A percentile compares a stretch with the other conserved stretches of the same genome.
These are phyloP conservation scores for Lentinula guzmanii DNA, from an alignment of 768 basidiomycete species.

Conservation along the genomic window DNA sequence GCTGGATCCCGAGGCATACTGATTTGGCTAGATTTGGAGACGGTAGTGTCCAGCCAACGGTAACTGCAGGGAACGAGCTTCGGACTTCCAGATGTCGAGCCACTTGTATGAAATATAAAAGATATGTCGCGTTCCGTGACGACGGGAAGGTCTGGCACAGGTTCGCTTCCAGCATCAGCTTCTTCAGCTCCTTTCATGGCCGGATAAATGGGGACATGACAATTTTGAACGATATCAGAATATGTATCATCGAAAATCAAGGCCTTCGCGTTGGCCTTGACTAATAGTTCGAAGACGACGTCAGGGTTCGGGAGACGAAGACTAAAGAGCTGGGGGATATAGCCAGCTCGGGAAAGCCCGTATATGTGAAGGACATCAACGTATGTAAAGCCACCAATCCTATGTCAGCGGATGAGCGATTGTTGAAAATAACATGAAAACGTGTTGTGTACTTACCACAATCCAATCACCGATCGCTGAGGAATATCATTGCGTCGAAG, in stretches of 20 bases:
- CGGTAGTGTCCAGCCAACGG: constrained; percentile 56
- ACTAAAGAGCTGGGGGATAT: constrained; percentile 61
- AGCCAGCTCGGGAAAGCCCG: constrained; percentile 59
- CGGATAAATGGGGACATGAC: constrained; percentile 36
- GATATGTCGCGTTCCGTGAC: constrained; percentile 22
- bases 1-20: constrained; percentile 40
- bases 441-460: constrained; percentile 41
- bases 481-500: constrained; percentile 35
- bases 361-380: constrained; percentile 58
- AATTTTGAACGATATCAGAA: constrained; percentile 23
- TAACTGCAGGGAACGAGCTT: constrained; percentile 72
- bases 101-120: constrained; percentile 77
- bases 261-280: constrained; percentile 46
- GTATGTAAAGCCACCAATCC: constrained; percentile 61
- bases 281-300: constrained; percentile 57
- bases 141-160: constrained; percentile 33
- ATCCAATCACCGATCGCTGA: constrained; percentile 48
- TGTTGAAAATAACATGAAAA: background rate
- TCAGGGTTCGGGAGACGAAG: constrained; percentile 52
- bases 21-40: constrained; percentile 54
- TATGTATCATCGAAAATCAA: constrained; percentile 51
- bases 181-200: constrained; percentile 22
- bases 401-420: constrained; percentile 19
- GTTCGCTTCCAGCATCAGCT: constrained; percentile 17
- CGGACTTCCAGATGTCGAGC: constrained; percentile 79